Percentiles rank a stretch among this genome's conserved stretches.
Conservation (phyloP, 2,329 filamentous ascomycete species). For the Colletotrichum cereale region DNA sequence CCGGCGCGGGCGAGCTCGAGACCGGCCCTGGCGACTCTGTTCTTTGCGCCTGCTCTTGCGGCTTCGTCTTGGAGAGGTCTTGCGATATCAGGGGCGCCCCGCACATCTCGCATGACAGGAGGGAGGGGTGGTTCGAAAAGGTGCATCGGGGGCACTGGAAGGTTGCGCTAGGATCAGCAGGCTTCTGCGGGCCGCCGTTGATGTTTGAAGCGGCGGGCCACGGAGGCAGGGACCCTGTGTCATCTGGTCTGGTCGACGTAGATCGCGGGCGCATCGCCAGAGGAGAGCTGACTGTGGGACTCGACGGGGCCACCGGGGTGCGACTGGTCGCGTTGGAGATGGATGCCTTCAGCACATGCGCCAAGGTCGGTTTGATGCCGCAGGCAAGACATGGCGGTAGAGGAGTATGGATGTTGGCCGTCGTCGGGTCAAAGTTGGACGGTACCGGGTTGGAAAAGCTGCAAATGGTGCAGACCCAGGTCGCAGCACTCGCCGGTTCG, state of each 20-base stretch:
- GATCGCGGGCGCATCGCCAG: conserved; percentile 30
- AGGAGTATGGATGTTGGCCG: conserved; percentile 82
- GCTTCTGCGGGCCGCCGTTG: conserved; percentile 36
- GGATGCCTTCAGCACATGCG: conserved; percentile 86
- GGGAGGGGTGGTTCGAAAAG: conserved; percentile 90
- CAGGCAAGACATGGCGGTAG: conserved; percentile 91
- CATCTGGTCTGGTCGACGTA: conserved; percentile 24
- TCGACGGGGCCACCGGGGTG: conserved; percentile 44
- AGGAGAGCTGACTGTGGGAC: conserved; percentile 44
- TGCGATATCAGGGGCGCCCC: conserved; percentile 78
- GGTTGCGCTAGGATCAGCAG: conserved; percentile 53
- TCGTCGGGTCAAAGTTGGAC: conserved; percentile 90
- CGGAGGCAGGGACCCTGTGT: conserved; percentile 18
- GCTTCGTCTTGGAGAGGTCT: conserved; percentile 54
- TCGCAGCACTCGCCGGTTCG: conserved; percentile 70
- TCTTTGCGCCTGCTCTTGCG: conserved; percentile 58
- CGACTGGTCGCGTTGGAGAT: conserved; percentile 80
- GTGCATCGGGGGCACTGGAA: conserved; percentile 89
- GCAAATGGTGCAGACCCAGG: conserved; percentile 97
- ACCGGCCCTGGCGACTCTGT: conserved; percentile 84
- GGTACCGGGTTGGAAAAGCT: conserved; percentile 94
- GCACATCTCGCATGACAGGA: conserved; percentile 91
- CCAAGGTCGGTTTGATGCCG: conserved; percentile 89
- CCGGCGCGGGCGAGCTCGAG: conserved; percentile 57
- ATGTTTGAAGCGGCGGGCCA: conserved; percentile 41